Conservation (phyloP, 1,284 basidiomycete species). For the Apiotrichum akiyoshidainum region DNA sequence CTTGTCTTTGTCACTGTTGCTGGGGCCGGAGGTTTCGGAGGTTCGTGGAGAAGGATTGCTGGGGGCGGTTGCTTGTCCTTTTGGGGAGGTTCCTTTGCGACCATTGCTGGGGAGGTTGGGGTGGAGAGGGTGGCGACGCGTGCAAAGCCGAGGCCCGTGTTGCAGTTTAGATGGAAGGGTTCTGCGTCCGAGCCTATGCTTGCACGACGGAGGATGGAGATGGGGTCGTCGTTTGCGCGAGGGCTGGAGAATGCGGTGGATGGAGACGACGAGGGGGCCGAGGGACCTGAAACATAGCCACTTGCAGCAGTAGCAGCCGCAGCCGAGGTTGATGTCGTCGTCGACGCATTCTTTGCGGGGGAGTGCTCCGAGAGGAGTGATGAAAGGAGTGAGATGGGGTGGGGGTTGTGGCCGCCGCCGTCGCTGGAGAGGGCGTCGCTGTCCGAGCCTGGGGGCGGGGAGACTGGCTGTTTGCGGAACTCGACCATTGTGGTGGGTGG, state of each 20-base stretch:
- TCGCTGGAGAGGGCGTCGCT: conserved; percentile 13
- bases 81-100: conserved; percentile 10
- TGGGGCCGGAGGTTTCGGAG: not conserved
- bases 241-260: conserved; percentile 37
- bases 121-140: not conserved
- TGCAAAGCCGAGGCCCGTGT: conserved; percentile 3
- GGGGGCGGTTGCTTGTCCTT: not conserved
- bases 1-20: too few species aligned
- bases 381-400: conserved; percentile 32
- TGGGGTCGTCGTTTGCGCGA: conserved; percentile 12
- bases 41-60: conserved; percentile 1
- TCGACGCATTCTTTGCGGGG: conserved; percentile 10
- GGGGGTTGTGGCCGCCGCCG: conserved; percentile 5
- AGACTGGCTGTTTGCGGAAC: conserved; percentile 19
- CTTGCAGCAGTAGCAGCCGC: not conserved
- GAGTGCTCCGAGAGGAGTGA: conserved; percentile 24
- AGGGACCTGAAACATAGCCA: conserved; percentile 14
- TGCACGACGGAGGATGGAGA: conserved; percentile 32
- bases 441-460: conserved; percentile 13
- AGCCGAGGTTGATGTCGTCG: conserved; percentile 3
- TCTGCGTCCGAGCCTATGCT: conserved; percentile 30
- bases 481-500: conserved; percentile 1
- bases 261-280: conserved; percentile 27
- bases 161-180: conserved; percentile 7
- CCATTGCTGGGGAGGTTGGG: not conserved